phyloP scores from a whole-genome alignment of 768 basidiomycete genomes.

The Gloeostereum incarnatum region DNA sequence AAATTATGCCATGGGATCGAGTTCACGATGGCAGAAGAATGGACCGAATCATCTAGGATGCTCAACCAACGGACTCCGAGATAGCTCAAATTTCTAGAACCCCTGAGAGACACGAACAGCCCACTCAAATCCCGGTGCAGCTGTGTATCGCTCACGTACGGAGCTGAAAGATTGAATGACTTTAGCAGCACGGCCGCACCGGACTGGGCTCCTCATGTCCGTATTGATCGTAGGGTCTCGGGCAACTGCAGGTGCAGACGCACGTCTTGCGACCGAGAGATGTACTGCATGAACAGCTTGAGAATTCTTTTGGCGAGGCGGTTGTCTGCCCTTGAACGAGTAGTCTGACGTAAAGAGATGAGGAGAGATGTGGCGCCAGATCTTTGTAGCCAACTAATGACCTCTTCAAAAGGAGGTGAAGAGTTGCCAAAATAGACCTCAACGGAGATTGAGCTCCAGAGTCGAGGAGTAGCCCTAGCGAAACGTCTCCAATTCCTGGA shows the following conservation, averaged over 20 bases:
- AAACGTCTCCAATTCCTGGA: constrained; percentile 32
- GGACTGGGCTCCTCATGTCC: neutral
- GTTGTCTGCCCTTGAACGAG: constrained; percentile 20
- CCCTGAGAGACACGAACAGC: neutral
- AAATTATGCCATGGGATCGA: no score
- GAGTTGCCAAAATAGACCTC: constrained; percentile 19
- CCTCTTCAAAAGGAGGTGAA: constrained; percentile 18
- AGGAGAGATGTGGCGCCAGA: constrained; percentile 22
- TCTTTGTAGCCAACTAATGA: constrained; percentile 21
- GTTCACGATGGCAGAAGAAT: no score
- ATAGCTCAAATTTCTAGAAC: neutral
- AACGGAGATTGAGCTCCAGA: constrained; percentile 30
- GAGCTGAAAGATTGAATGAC: neutral
- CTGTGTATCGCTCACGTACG: neutral
- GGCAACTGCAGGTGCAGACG: constrained; percentile 10
- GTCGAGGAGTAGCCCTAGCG: constrained; percentile 22
- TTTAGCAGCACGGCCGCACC: neutral
- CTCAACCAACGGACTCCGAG: no score
- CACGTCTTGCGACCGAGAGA: constrained; percentile 21
- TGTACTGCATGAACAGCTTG: constrained; percentile 19
- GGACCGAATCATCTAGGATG: no score
- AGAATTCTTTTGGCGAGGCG: constrained; percentile 18
- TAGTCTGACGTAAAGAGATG: constrained; percentile 21
- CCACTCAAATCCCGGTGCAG: neutral
- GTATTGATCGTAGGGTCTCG: neutral